phyloP scores from a whole-genome alignment of 1,284 basidiomycete species.

The Wallemia ichthyophaga region DNA sequence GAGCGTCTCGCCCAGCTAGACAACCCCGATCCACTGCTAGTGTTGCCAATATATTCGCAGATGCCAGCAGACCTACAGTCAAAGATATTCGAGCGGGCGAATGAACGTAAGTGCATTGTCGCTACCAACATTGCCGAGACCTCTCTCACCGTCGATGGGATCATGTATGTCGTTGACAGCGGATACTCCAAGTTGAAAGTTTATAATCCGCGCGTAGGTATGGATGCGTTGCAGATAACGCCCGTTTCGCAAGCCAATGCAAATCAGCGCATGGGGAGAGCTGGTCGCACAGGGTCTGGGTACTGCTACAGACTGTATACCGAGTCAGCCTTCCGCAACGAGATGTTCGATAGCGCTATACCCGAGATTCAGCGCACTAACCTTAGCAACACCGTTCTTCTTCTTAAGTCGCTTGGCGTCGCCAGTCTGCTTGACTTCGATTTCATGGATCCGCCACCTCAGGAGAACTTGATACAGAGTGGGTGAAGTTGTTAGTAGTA shows the following conservation, averaged over 20 bases:
- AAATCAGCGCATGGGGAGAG: conserved; percentile 78
- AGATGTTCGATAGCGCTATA: conserved; percentile 83
- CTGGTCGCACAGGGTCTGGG: conserved; percentile 82
- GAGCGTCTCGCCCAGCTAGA: conserved; percentile 75
- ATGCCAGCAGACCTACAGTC: conserved; percentile 98
- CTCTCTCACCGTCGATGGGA: conserved; percentile 78
- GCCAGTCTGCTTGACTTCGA: conserved; percentile 92
- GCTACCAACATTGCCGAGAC: conserved; percentile 99
- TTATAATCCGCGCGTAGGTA: conserved; percentile 95
- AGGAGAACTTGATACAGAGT: conserved; percentile 16
- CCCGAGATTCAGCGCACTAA: conserved; percentile 97
- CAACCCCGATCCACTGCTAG: conserved; percentile 52
- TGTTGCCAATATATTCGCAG: conserved; percentile 93
- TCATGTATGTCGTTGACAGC: conserved; percentile 71
- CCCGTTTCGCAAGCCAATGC: conserved; percentile 96
- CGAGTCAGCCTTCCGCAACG: conserved; percentile 82
- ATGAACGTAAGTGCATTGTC: conserved; percentile 88
- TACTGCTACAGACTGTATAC: conserved; percentile 88
- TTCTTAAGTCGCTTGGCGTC: conserved; percentile 79
- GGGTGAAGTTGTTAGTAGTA: no score
- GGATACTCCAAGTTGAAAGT: conserved; percentile 96
- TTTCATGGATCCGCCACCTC: conserved; percentile 81
- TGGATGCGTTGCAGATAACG: conserved; percentile 96
- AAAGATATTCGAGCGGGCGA: conserved; percentile 81
- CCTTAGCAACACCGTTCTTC: conserved; percentile 74